Percentiles rank a stretch among this genome's conserved stretches.
These are phyloP conservation scores for Pythium sp. DNA, from an alignment of 352 stramenopile species.

Conservation along the genomic window DNA sequence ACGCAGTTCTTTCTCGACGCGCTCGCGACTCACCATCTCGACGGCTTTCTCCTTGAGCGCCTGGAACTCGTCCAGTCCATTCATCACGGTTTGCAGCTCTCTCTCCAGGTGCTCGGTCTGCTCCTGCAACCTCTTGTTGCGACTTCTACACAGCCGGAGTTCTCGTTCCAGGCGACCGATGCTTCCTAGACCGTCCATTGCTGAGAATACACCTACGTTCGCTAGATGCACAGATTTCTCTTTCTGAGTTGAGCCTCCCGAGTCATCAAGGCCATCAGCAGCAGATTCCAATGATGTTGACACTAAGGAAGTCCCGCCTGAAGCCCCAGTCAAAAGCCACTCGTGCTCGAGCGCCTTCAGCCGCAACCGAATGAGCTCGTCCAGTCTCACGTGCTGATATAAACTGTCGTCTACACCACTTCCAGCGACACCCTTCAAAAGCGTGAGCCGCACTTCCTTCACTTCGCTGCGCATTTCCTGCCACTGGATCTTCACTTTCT, in stretches of 20 bases:
- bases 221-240: constrained; percentile 37
- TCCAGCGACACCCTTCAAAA: constrained; percentile 58
- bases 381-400: constrained; percentile 70
- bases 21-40: constrained; percentile 75
- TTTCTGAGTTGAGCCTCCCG: not conserved
- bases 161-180: constrained; percentile 66
- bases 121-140: constrained; percentile 67
- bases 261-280: not conserved
- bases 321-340: constrained; percentile 37
- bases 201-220: constrained; percentile 64
- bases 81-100: constrained; percentile 48
- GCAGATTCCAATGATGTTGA: not conserved
- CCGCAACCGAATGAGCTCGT: constrained; percentile 67
- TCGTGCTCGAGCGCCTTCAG: constrained; percentile 66
- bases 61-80: constrained; percentile 54
- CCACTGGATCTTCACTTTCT: constrained; percentile 43
- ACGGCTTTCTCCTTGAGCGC: constrained; percentile 73
- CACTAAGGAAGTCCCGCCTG: not conserved
- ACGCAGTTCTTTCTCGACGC: constrained; percentile 86
- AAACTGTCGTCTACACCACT: constrained; percentile 44
- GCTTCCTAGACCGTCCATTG: constrained; percentile 54
- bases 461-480: constrained; percentile 53
- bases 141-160: constrained; percentile 60
- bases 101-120: constrained; percentile 47
- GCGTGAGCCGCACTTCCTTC: constrained; percentile 33